phyloP scores from a whole-genome alignment of 495 filamentous ascomycete species.

The Penicillium flavigenum region DNA sequence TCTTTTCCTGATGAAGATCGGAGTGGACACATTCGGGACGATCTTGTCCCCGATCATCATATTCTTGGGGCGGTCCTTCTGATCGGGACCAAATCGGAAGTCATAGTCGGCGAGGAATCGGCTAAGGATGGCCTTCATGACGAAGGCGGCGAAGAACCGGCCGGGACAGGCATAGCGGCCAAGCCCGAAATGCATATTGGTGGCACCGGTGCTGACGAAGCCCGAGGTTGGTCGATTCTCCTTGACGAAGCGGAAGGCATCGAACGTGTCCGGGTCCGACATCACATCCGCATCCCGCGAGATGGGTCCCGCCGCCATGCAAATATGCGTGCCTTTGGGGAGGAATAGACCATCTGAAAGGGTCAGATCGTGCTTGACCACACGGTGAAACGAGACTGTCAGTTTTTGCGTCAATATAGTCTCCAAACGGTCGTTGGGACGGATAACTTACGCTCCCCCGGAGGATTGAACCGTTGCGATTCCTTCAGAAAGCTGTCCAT shows the following conservation, averaged over 20 bases:
- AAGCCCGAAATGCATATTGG: conserved; percentile 31
- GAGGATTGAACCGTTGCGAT: conserved; percentile 39
- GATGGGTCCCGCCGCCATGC: conserved; percentile 8
- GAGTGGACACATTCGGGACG: conserved; percentile 2
- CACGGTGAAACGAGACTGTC: conserved; percentile 5
- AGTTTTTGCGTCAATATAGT: conserved; percentile 1
- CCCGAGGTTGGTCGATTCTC: conserved; percentile 10
- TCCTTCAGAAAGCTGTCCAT: conserved; percentile 52
- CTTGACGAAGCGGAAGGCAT: conserved; percentile 34
- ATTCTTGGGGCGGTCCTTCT: conserved; percentile 1
- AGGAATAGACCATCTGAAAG: conserved; percentile 39
- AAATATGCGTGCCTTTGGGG: conserved; percentile 24
- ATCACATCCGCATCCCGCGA: conserved; percentile 30
- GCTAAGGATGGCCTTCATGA: conserved; percentile 50
- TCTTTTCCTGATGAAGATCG: conserved; percentile 3
- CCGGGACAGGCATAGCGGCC: conserved; percentile 39
- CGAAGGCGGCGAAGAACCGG: conserved; percentile 51
- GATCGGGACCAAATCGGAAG: neutral
- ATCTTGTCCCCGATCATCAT: conserved; percentile 3
- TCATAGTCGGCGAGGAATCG: conserved; percentile 42
- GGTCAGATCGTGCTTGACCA: conserved; percentile 1
- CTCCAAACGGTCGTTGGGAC: neutral
- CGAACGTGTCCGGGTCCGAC: conserved; percentile 34
- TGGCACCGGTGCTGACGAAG: conserved; percentile 8
- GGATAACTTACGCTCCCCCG: conserved; percentile 12